phyloP scores from a whole-genome alignment of 371 early-diverging fungal species.

The Apophysomyces sp. region DNA sequence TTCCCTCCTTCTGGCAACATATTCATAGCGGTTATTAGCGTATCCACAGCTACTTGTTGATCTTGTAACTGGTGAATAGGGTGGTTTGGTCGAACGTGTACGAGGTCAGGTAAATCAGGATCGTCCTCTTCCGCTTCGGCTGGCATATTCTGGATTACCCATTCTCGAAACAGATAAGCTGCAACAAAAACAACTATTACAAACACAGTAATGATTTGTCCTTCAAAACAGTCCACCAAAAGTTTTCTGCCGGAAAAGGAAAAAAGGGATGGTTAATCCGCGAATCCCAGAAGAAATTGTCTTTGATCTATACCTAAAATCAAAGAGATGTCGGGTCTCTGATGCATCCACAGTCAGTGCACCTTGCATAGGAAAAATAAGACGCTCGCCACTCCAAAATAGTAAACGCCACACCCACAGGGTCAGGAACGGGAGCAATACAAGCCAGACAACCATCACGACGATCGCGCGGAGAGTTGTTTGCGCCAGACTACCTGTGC shows the following conservation, averaged over 20 bases:
- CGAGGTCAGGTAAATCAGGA: background rate
- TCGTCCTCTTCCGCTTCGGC: constrained; percentile 13
- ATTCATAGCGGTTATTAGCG: constrained; percentile 23
- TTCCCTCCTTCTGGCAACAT: constrained; percentile 7
- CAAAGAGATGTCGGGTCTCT: background rate
- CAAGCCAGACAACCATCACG: constrained; percentile 72
- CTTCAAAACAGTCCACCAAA: constrained; percentile 81
- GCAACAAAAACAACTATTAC: constrained; percentile 73
- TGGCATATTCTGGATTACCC: constrained; percentile 74
- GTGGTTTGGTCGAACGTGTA: background rate
- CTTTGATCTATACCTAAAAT: background rate
- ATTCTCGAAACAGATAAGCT: constrained; percentile 77
- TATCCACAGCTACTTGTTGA: constrained; percentile 24
- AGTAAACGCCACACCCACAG: constrained; percentile 79
- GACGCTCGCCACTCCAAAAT: constrained; percentile 68
- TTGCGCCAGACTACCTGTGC: constrained; percentile 29
- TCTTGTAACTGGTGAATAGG: constrained; percentile 1
- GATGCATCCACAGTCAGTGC: background rate
- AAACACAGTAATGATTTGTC: constrained; percentile 73
- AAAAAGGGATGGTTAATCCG: background rate
- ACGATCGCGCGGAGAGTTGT: constrained; percentile 40
- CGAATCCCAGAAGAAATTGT: background rate
- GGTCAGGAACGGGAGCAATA: constrained; percentile 75
- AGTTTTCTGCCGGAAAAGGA: constrained; percentile 45
- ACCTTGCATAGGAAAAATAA: constrained; percentile 1